Base-by-base conservation (phyloP, 768 basidiomycete species). In the Russula abietina region DNA sequence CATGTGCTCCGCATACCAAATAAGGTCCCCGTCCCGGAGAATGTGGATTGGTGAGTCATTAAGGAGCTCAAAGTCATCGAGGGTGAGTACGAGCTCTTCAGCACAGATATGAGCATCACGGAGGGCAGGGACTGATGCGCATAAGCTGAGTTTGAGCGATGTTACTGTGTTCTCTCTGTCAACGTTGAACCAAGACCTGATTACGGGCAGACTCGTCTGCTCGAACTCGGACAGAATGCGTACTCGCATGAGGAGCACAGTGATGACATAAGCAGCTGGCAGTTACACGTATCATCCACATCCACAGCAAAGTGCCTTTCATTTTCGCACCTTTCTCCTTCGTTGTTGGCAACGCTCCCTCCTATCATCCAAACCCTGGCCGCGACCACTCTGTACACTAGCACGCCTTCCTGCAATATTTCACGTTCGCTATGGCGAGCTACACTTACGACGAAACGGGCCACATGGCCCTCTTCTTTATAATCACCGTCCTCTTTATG, bases 401-500 rank as follows among this genome's bases (percentile, higher is more conserved):
- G 28, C 38, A 26, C 22, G 16, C 38, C 46, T 24, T 26, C 48
- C 46, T 45, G 41, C 53, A n/a, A 22, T 66, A 52, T 46, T 52
- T 49, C 59, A 45, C 41, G 26, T 32, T 71, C 68, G 66, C 68
- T 51, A 88, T 91, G 89, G 88, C 87, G 68, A 83, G 87, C 67
- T 91, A 92, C 76, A 80, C 85, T 75, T 93, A 93, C 73, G 91
- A 93, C 74, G 90, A 92, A 78, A 81, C 82, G 52, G 91, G 91
- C 67, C 85, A 84, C 66, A 88, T 93, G 88, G 89, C 90, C 70
- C 81, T 85, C 41, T 98, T 94, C 77, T 98, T 98, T 75, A 75
- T 93, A 64, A 84, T 98, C 59, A 92, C 93, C 9, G 87, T 97
- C 72, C 86, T 98, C 67, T 84, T 86, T 60, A 80, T 98, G 68